phyloP scores from a whole-genome alignment of 306 rosid genomes.

The Pterocarpus santalinus region DNA sequence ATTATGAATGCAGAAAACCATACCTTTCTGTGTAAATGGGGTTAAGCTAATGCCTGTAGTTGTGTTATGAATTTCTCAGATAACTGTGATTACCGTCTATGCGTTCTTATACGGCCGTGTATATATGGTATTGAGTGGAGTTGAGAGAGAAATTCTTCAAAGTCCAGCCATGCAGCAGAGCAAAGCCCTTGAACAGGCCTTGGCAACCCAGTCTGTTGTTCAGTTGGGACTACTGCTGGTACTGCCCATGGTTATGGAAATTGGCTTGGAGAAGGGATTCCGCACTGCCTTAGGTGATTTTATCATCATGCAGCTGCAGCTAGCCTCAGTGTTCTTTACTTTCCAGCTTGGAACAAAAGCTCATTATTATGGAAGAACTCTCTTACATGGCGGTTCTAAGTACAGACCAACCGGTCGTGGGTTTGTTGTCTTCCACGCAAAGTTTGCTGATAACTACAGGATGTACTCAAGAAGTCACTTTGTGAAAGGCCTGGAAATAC shows the following conservation, averaged over 20 bases:
- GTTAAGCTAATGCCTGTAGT: constrained; percentile 30
- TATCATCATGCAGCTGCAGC: constrained; percentile 94
- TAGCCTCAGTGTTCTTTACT: constrained; percentile 96
- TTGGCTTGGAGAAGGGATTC: constrained; percentile 96
- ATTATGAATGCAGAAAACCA: constrained; percentile 17
- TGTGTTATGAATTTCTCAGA: constrained; percentile 61
- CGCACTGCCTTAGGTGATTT: constrained; percentile 94
- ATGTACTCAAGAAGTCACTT: constrained; percentile 94
- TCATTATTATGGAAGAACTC: constrained; percentile 92
- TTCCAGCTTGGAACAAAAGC: constrained; percentile 98
- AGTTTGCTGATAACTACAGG: constrained; percentile 91
- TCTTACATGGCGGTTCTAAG: constrained; percentile 97
- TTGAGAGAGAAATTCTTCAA: constrained; percentile 78
- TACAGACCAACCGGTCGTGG: constrained; percentile 96
- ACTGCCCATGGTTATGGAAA: constrained; percentile 98
- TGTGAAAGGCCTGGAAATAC: constrained; percentile 92
- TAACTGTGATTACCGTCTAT: constrained; percentile 83
- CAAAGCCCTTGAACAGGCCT: constrained; percentile 89
- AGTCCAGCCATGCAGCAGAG: constrained; percentile 65
- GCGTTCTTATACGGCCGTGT: constrained; percentile 89
- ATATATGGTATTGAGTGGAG: constrained; percentile 96
- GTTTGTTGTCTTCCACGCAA: constrained; percentile 94
- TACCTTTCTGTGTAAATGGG: constrained; percentile 5
- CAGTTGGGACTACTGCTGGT: constrained; percentile 88
- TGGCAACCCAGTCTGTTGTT: constrained; percentile 89